A percentile compares a stretch with the other conserved stretches of the same genome.
phyloP scores from a whole-genome alignment of 1,284 basidiomycete species.

The Coniferiporia weirii region DNA sequence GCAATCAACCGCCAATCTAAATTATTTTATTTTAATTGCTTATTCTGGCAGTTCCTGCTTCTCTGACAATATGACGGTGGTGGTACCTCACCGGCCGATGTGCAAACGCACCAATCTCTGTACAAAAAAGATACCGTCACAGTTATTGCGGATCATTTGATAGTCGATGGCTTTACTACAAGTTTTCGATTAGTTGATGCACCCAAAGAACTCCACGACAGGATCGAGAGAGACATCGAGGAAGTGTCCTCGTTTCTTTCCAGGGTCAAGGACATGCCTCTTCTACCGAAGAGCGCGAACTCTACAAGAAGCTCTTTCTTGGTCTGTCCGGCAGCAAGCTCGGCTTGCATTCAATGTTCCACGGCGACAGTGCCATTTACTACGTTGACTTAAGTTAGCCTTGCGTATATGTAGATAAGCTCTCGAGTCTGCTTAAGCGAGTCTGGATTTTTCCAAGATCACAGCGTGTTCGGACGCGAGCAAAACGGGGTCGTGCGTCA shows the following conservation, averaged over 20 bases:
- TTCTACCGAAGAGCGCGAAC: not conserved
- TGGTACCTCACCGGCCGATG: conserved; percentile 24
- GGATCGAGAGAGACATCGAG: conserved; percentile 44
- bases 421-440: not conserved
- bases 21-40: not conserved
- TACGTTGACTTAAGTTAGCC: conserved; percentile 33
- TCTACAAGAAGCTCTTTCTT: conserved; percentile 33
- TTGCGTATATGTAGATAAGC: conserved; percentile 65
- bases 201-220: conserved; percentile 34
- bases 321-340: conserved; percentile 44
- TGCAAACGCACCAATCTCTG: not conserved
- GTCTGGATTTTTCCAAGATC: conserved; percentile 36
- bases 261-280: conserved; percentile 23
- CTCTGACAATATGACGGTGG: conserved; percentile 66
- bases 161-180: conserved; percentile 19
- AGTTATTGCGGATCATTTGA: conserved; percentile 38
- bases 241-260: conserved; percentile 23
- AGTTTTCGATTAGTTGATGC: conserved; percentile 10
- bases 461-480: conserved; percentile 48
- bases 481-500: conserved; percentile 48
- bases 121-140: conserved; percentile 49
- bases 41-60: not conserved
- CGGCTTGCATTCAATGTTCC: conserved; percentile 57
- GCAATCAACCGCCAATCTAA: too few relatives aligned
- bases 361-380: conserved; percentile 52